Base-by-base conservation (phyloP, 768 basidiomycete species). In the Suillus lakei region DNA sequence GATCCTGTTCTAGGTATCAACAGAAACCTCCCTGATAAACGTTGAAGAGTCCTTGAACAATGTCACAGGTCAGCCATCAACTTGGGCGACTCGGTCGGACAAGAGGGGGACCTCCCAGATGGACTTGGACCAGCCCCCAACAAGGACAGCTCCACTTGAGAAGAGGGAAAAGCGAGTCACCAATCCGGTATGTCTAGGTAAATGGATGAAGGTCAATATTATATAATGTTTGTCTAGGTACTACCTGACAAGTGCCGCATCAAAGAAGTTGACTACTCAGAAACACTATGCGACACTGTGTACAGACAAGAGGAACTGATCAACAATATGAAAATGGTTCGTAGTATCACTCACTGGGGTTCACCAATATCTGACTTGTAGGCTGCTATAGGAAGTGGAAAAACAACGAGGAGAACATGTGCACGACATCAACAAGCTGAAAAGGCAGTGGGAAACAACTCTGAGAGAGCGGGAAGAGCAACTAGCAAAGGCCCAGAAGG, bases 201-300 rank as follows among this genome's bases (percentile, higher is more conserved):
- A 2, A 56, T 26, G 54, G 21, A 21, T 6, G 28, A 38, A 28
- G 2, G 0, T 56, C 5, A n/a, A 38, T 38, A 28, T 13, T 26
- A n/a, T 12, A 38, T 15, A 15, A 16, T 4, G 3, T 28, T 26
- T 21, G 7, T 30, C 26, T 28, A 32, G 54, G 26, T 44, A 1
- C 43, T 38, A 9, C 39, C 41, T 32, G 41, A 34, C 26, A 65
- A 65, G 41, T 46, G 41, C 41, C 26, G 21, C 30, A 26, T 41
- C 28, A 9, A 65, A 34, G 64, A 65, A 61, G 64, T 54, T 3
- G 38, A 61, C n/a, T 65, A 51, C 32, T 61, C 64, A 28, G 21
- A 48, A n/a, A 38, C 15, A 48, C 39, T 65, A 32, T n/a, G 12
- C 16, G 3, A 54, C 18, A 30, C 21, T 18, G 16, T 65, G 48